Evolutionary conservation across 305 asterid genomes (phyloP), one percentile per base, ranked within the genome.

Genomic region (Plantago coronopus): DNA sequence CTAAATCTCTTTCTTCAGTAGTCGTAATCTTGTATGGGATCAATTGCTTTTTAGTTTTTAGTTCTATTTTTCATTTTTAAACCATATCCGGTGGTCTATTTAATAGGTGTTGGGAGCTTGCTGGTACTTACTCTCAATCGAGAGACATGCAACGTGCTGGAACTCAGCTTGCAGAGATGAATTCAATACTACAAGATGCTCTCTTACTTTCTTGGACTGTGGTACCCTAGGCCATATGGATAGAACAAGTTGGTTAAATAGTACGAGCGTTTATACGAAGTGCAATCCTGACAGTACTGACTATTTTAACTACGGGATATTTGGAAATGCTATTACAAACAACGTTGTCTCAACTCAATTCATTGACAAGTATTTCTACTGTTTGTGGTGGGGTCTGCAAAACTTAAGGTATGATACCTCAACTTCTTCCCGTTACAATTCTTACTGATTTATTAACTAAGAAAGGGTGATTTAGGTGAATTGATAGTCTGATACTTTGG

Each of bases 301-400:
- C 22, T 77, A 77, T 74, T 89, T 89, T 70, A 76, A 84, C 62
- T 73, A 77, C 13, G 96, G 96, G 38, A 80, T 89, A 55, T 86
- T 76, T 46, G 87, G 85, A 65, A 71, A 79, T 57, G 94, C 95
- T 25, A 72, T 89, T 50, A 70, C 75, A n/a, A 86, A 84, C 66
- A 71, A 81, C 44, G 94, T 89, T 21, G 81, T 86, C 47, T 89
- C 96, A 1, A 72, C 90, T 51, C 18, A 55, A 21, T 89, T 89
- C 62, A 59, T 86, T n/a, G 85, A 82, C 53, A 89, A 89, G 83
- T 86, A 83, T 78, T 81, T 89, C 68, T 89, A 86, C 74, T 86
- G 96, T 47, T 78, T 89, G 61, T 89, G 96, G 96, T 89, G 96
- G 96, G 96, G 96, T 49, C 77, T 89, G 54, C 93, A 84, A 57